Base-by-base conservation (phyloP, 768 basidiomycete genomes). In the Asterophora parasitica region DNA sequence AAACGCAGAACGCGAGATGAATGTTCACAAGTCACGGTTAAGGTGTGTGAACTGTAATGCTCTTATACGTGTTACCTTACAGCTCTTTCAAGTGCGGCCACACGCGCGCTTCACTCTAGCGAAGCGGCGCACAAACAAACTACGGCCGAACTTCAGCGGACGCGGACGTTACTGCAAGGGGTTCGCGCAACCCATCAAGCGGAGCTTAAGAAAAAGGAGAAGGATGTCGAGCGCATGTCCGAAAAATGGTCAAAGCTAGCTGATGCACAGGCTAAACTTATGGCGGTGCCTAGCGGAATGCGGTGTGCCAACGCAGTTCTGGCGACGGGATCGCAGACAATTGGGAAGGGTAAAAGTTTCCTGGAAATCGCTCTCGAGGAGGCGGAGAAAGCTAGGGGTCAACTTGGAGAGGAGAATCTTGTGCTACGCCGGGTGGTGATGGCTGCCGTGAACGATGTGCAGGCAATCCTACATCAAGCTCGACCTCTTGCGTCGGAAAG, bases 141-240 rank as follows among this genome's bases (percentile, higher is more conserved):
- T 1, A 70, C 73, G 4, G 65, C 71, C 1, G 87, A 90, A 51
- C 75, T 91, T 2, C 83, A 85, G 56, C 82, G 86, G 19, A 81
- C 82, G n/a, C 78, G 83, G 37, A 76, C 79, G 1, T 64, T 81
- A 0, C 59, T 92, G 9, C 87, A 88, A 53, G 78, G 78, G 8
- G 69, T 88, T 10, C 81, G 91, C 19, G 72, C 80, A 33, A 77
- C 83, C 0, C 79, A 89, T 52, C 74, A 79, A 48, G 72, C 74
- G 30, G 91, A 92, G 60, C 61, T 89, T 28, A 90, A 84, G 74
- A 87, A 85, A 71, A 79, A 78, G 58, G 90, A 93, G 55, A 85
- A 83, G 54, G 89, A 92, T 33, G 65, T 83, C 13, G 89, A 92
- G 56, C 75, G 81, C 13, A 81, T 85, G 60, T 54, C 77, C 20